These are phyloP conservation scores for Solanum sparsipilum DNA, from an alignment of 257 asterid species.

Conservation along the genomic window DNA sequence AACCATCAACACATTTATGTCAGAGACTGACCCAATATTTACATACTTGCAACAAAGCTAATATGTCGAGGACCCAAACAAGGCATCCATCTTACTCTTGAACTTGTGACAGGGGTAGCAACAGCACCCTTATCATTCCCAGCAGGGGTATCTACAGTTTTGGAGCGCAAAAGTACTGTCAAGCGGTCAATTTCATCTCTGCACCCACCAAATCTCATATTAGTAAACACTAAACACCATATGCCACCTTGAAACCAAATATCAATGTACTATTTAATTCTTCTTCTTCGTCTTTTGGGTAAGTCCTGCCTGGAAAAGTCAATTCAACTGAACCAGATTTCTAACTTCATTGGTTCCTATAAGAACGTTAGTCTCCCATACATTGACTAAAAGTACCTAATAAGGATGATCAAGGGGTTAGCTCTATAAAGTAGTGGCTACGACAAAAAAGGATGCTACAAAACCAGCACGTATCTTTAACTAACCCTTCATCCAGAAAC, in stretches of 20 bases:
- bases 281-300: not conserved
- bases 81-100: conserved; percentile 1
- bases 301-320: not conserved
- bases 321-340: not conserved
- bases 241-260: not conserved
- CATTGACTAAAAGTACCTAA: not conserved
- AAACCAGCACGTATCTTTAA: not conserved
- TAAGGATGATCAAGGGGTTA: not conserved
- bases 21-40: not conserved
- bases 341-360: not conserved
- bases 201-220: not conserved
- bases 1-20: conserved; percentile 9
- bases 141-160: not conserved
- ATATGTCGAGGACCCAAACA: not conserved
- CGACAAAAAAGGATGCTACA: not conserved
- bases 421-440: not conserved
- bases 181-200: conserved; percentile 9
- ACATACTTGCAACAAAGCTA: not conserved
- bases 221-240: not conserved
- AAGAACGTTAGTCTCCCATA: not conserved
- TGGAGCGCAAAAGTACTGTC: conserved; percentile 6
- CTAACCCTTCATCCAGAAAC: not conserved
- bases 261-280: not conserved
- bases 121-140: not conserved
- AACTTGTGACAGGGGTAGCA: conserved; percentile 1